Evolutionary conservation across 2,329 filamentous ascomycete species (phyloP), one percentile per base, ranked within the genome.

Genomic region (Stemphylium lycopersici): DNA sequence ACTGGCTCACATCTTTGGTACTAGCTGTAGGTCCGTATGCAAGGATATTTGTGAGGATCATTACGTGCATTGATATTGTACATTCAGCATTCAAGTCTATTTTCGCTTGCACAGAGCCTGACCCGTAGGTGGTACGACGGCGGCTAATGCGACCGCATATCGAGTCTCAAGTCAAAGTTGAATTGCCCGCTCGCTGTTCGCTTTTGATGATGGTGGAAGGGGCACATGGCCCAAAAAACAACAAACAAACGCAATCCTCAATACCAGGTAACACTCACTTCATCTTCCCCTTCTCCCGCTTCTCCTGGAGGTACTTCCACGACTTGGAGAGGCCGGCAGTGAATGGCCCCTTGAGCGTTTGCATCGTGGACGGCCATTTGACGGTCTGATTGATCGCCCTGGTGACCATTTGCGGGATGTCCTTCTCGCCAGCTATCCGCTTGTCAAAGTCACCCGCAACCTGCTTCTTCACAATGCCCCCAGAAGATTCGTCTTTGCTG

Each of bases 321-420:
- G 88, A 88, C 66, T 87, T 85, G 6, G 79, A 71, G 13, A 90
- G 72, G 0, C 95, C 96, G 0, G 90, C 87, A 2, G 92, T 98
- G 39, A 97, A 74, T 1, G 90, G 74, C 2, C 92, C 88, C 78
- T 99, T 99, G 58, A 93, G 72, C 48, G 87, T 95, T 76, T 99
- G 93, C 4, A 87, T 87, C 2, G 90, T 91, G 67, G 91, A 95
- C 0, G 95, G 93, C 95, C 95, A 98, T 51, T 86, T 85, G 66
- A 98, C 91, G 0, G 96, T 98, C 71, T 90, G 89, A 70, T 87
- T 89, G 69, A 99, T 93, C 36, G 92, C 89, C 33, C 83, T 81
- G 31, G 87, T 84, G 15, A 98, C 86, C 62, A 89, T 87, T 22
- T 84, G 79, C 37, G 83, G 82, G n/a, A 98, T 79, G 63, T 89